Percentiles rank a stretch among this genome's conserved stretches.
Evolutionary conservation across 352 stramenopile genomes (phyloP).

Genomic region (Phytophthora cryptogea): DNA sequence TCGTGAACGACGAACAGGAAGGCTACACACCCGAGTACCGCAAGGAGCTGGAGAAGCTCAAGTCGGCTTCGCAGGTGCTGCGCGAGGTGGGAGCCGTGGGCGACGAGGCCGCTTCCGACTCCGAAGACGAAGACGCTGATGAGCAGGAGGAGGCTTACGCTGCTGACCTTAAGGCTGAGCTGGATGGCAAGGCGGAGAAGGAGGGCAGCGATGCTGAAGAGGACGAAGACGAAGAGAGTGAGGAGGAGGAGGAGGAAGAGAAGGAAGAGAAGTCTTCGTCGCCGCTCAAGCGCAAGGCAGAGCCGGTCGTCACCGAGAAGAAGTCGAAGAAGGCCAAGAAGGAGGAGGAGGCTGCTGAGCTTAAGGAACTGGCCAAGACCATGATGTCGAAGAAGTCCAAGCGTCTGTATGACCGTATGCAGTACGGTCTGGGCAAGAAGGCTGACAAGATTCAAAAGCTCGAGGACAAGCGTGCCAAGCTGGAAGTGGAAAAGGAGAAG

Average conservation of each 20-base stretch:
- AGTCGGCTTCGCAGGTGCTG: constrained; percentile 78
- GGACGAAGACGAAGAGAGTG: constrained; percentile 34
- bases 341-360: constrained; percentile 74
- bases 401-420: constrained; percentile 91
- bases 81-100: constrained; percentile 57
- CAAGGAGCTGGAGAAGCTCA: constrained; percentile 87
- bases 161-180: constrained; percentile 81
- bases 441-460: constrained; percentile 85
- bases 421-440: constrained; percentile 90
- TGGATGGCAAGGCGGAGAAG: constrained; percentile 50
- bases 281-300: constrained; percentile 56
- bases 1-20: constrained; percentile 97
- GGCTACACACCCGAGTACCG: constrained; percentile 98
- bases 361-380: constrained; percentile 87
- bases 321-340: constrained; percentile 82
- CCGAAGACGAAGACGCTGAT: constrained; percentile 58
- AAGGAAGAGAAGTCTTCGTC: constrained; percentile 29
- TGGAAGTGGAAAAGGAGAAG: constrained; percentile 68
- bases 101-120: constrained; percentile 36
- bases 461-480: constrained; percentile 75
- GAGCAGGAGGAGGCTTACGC: constrained; percentile 78
- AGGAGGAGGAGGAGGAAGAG: constrained; percentile 42
- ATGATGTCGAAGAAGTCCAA: constrained; percentile 95
- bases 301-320: constrained; percentile 37
- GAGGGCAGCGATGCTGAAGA: constrained; percentile 48